Percentiles rank a stretch among this genome's conserved stretches.
These are phyloP conservation scores for Rhododendron mucronatum DNA, from an alignment of 148 eudicot genomes.

Conservation along the genomic window DNA sequence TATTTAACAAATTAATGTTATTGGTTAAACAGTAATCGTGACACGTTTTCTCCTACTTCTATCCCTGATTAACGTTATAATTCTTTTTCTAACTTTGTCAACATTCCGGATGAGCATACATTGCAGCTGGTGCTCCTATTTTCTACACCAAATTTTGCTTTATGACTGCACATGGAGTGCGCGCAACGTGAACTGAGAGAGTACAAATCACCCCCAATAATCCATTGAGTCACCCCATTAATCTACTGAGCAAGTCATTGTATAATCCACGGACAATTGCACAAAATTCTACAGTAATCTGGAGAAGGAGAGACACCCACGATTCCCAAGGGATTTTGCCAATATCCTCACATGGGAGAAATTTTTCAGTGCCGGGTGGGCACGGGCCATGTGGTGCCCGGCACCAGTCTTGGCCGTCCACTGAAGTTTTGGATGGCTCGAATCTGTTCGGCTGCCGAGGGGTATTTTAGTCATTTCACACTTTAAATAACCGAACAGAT, in stretches of 20 bases:
- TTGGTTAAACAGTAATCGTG: not conserved
- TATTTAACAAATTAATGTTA: not conserved
- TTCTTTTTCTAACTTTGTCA: not conserved
- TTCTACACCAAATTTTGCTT: not conserved
- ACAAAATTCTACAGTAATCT: not conserved
- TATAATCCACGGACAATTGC: conserved; percentile 1
- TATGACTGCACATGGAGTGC: not conserved
- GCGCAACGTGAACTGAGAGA: not conserved
- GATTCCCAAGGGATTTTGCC: conserved; percentile 14
- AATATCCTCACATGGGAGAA: too few species aligned
- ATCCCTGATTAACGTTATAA: not conserved
- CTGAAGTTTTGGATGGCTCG: too few species aligned
- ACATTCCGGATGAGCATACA: not conserved
- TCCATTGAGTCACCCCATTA: not conserved
- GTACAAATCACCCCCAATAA: not conserved
- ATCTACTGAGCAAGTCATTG: conserved; percentile 3
- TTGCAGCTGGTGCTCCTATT: not conserved
- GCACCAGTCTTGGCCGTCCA: too few species aligned
- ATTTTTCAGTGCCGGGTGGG: too few species aligned
- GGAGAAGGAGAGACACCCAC: not conserved
- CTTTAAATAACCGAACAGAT: too few species aligned
- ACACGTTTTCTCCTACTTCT: not conserved
- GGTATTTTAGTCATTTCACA: too few species aligned
- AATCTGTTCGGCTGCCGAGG: too few species aligned
- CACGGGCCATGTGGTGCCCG: too few species aligned